A percentile compares a stretch with the other conserved stretches of the same genome.
Evolutionary conservation across 164 flowering plant genomes (phyloP).

Genomic region (Malania oleifera): DNA sequence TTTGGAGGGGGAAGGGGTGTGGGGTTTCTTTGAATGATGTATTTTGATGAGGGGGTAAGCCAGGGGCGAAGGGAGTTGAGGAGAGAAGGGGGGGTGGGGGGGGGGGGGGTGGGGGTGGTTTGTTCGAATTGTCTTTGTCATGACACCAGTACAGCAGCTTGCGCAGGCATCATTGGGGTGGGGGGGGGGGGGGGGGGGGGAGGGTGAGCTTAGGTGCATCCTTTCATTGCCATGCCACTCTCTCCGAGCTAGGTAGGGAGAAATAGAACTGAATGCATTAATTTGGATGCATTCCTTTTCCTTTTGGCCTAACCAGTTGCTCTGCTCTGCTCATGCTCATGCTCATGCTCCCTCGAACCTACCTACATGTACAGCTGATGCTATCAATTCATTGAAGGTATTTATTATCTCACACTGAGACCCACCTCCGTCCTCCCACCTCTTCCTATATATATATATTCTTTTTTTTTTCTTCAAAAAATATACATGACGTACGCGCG

Average conservation of each 20-base stretch:
- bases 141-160: background rate
- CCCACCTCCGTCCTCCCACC: constrained; percentile 23
- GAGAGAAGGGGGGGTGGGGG: too few relatives aligned
- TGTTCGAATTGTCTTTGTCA: constrained; percentile 10
- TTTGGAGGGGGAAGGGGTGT: too few relatives aligned
- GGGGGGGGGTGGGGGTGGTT: constrained; percentile 11
- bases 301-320: constrained; percentile 19
- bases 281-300: constrained; percentile 20
- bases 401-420: constrained; percentile 13
- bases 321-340: constrained; percentile 1
- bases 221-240: constrained; percentile 16
- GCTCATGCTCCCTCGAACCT: constrained; percentile 38
- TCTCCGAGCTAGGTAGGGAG: constrained; percentile 18
- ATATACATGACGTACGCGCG: too few relatives aligned
- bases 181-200: too few relatives aligned
- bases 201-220: too few relatives aligned
- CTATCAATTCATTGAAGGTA: constrained; percentile 41
- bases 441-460: too few relatives aligned
- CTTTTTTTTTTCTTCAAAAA: too few relatives aligned
- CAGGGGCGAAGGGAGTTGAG: too few relatives aligned
- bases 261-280: constrained; percentile 37
- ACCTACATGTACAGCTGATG: constrained; percentile 26
- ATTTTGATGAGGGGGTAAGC: too few relatives aligned
- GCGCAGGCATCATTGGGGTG: too few relatives aligned
- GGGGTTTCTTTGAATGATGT: too few relatives aligned